These are phyloP conservation scores for Coemansia sp. DNA, from an alignment of 192 early-diverging fungal genomes.

Conservation along the genomic window DNA sequence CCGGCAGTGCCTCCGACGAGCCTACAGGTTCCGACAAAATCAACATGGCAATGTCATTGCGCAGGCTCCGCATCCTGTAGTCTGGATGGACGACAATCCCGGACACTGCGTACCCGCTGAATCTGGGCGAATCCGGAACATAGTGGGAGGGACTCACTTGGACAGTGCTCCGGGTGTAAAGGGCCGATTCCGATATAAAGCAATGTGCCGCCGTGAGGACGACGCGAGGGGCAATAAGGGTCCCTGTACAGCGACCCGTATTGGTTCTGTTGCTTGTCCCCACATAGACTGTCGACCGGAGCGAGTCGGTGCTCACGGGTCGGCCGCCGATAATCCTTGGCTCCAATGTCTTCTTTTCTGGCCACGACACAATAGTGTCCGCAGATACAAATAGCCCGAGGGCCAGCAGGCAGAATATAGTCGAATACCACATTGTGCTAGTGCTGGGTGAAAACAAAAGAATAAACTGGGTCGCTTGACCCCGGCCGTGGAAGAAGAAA, in stretches of 20 bases:
- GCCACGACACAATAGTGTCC: no score
- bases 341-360: no score
- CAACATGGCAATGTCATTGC: slow-evolving; percentile 36
- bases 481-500: no score
- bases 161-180: slow-evolving; percentile 10
- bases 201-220: slow-evolving; percentile 50
- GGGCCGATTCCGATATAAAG: neutral
- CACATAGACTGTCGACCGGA: slow-evolving; percentile 32
- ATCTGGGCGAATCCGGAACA: slow-evolving; percentile 7
- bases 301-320: slow-evolving; percentile 6
- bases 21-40: slow-evolving; percentile 16
- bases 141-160: slow-evolving; percentile 21
- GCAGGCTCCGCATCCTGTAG: slow-evolving; percentile 13
- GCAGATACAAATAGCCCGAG: no score
- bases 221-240: slow-evolving; percentile 40
- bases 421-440: no score
- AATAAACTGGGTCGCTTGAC: no score
- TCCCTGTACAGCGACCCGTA: slow-evolving; percentile 30
- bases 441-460: no score
- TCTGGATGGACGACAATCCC: slow-evolving; percentile 20
- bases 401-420: no score
- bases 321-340: slow-evolving; percentile 43
- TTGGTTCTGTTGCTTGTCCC: slow-evolving; percentile 5
- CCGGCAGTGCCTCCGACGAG: slow-evolving; percentile 7
- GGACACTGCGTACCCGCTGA: slow-evolving; percentile 15